Evolutionary conservation across 1,139 yeast genomes (phyloP), one percentile per base, ranked within the genome.

Genomic region (Candida tetrigidarum): DNA sequence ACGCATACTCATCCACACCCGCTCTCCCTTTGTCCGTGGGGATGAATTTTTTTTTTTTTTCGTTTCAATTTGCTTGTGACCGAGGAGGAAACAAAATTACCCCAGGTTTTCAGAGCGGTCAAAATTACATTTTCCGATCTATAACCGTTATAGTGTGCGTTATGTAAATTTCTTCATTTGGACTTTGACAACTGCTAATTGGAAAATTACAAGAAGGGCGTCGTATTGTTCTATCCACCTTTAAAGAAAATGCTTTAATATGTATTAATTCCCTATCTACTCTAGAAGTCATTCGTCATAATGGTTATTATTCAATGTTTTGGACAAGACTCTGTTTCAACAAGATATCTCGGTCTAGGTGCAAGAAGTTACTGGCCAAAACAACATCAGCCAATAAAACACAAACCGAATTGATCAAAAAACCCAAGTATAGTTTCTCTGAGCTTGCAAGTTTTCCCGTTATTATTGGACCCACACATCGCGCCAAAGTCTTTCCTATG

Each of bases 401-500:
- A 42, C 86, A 74, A 1, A 61, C 55, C 14, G 93, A 92, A 54
- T 85, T 81, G 4, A 88, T 76, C 9, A 81, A 56, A 55, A 83
- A 91, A 28, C 92, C 83, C 36, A 72, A 57, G 67, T 80, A 69
- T 40, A 89, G 67, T 12, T 58, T 57, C 2, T 77, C 76, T 12
- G 57, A 54, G 16, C 74, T 73, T 0, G 96, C 95, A 39, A 90
- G 67, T 35, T 73, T 63, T 2, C 97, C 97, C 0, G 96, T 86
- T 55, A 87, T 77, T 3, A 80, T 58, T 0, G 97, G 97, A 0
- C 97, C 96, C 16, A 87, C 60, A 41, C 95, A 83, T 48, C 96
- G 73, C 0, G 96, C 95, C 53, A 87, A 74, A 1, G 96, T 91
- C 62, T 90, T 90, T 20, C 87, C 91, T 30, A 90, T 84, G 57